These are phyloP conservation scores for Drechslerella stenobrocha DNA, from an alignment of 2,329 filamentous ascomycete species.

Conservation along the genomic window DNA sequence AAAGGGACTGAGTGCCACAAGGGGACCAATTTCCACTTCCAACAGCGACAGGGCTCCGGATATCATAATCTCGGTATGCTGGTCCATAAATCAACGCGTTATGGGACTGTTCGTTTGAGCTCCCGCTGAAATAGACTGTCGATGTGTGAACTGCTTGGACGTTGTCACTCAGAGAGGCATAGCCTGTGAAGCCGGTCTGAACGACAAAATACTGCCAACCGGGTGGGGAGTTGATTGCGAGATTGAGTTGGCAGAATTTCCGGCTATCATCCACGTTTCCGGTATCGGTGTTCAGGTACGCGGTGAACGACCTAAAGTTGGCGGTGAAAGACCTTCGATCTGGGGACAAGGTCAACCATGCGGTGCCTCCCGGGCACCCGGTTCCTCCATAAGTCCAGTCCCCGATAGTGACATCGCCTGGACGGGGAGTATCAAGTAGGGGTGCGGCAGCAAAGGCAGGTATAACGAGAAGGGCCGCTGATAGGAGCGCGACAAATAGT, in stretches of 20 bases:
- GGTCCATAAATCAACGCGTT: conserved; percentile 18
- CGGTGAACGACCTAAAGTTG: conserved; percentile 18
- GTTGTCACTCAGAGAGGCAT: conserved; percentile 12
- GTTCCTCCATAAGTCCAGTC: conserved; percentile 36
- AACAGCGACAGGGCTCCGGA: conserved; percentile 11
- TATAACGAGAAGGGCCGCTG: neutral
- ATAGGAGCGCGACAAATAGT: neutral
- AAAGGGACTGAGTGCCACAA: conserved; percentile 19
- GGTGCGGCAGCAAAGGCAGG: conserved; percentile 6
- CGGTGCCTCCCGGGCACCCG: conserved; percentile 23
- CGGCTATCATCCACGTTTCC: conserved; percentile 19
- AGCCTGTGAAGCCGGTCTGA: conserved; percentile 33
- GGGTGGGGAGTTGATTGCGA: conserved; percentile 20
- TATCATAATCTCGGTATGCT: conserved; percentile 12
- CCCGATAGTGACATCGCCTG: conserved; percentile 20
- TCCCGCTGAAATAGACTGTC: conserved; percentile 32
- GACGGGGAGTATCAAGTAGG: neutral
- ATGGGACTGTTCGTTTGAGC: conserved; percentile 19
- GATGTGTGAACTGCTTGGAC: conserved; percentile 25
- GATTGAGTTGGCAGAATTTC: conserved; percentile 39
- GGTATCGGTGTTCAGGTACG: conserved; percentile 16
- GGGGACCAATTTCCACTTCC: conserved; percentile 27
- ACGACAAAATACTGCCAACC: conserved; percentile 38
- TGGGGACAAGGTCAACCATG: conserved; percentile 18
- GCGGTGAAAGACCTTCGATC: conserved; percentile 36